A percentile compares a stretch with the other conserved stretches of the same genome.
Evolutionary conservation across 129 eudicot species (phyloP).

Genomic region (Flaveria ramosissima): DNA sequence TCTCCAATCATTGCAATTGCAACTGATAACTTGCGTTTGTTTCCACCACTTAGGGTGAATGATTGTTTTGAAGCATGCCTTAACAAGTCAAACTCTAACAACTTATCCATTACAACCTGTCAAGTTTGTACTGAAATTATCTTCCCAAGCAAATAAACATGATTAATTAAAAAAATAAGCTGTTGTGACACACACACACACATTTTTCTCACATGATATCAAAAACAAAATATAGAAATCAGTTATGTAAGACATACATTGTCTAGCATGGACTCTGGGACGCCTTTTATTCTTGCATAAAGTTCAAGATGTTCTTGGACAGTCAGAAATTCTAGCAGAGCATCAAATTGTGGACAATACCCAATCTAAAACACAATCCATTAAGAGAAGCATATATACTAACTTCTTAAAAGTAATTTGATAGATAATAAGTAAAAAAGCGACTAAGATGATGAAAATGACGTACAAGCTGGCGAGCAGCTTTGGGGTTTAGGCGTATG

Average conservation of each 20-base stretch:
- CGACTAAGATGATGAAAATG: conserved; percentile 7
- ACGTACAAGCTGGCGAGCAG: conserved; percentile 83
- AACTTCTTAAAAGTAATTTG: conserved; percentile 7
- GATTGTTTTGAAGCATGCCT: conserved; percentile 86
- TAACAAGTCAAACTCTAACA: conserved; percentile 87
- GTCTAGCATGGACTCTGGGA: conserved; percentile 67
- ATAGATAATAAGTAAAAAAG: background rate
- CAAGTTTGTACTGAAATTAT: conserved; percentile 29
- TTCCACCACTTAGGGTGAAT: conserved; percentile 89
- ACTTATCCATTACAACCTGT: conserved; percentile 84
- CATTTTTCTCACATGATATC: background rate
- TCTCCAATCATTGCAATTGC: conserved; percentile 99
- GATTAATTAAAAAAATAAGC: background rate
- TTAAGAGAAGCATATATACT: background rate
- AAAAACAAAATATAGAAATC: conserved; percentile 7
- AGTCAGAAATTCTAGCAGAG: conserved; percentile 77
- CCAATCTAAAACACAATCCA: conserved; percentile 72
- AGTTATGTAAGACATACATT: conserved; percentile 50
- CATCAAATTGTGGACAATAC: conserved; percentile 97
- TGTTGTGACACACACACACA: background rate
- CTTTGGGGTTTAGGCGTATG: conserved; percentile 79
- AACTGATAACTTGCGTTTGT: conserved; percentile 93
- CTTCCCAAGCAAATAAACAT: conserved; percentile 13
- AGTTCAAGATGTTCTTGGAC: conserved; percentile 93
- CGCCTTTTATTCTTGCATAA: conserved; percentile 94